Evolutionary conservation across 2,329 filamentous ascomycete genomes (phyloP).

Genomic region (Aspergillus sp.): DNA sequence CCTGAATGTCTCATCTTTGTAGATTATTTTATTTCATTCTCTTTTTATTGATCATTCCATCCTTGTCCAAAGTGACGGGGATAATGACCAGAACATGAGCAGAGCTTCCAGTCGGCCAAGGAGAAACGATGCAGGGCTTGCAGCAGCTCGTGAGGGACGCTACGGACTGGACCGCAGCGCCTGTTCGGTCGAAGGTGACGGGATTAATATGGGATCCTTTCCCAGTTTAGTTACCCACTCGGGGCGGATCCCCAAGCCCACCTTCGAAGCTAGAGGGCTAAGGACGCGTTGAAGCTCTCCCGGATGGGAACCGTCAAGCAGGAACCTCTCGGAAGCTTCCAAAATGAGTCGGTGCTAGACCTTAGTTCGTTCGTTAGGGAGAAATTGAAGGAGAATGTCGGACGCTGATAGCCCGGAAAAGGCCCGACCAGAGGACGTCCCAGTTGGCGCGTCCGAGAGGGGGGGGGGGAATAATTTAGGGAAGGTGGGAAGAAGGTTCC

Average conservation of each 20-base stretch:
- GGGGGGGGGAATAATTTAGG: background rate
- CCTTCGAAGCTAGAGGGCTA: conserved; percentile 1
- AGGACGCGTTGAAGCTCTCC: conserved; percentile 9
- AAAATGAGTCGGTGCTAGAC: conserved; percentile 3
- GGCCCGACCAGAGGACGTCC: conserved; percentile 10
- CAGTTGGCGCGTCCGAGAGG: conserved; percentile 3
- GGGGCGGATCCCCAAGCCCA: conserved; percentile 19
- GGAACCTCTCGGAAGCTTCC: conserved; percentile 9
- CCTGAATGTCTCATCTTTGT: background rate
- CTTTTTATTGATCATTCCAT: too few species aligned
- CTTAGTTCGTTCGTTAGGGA: conserved; percentile 3
- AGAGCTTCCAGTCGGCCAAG: background rate
- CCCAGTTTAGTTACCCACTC: conserved; percentile 14
- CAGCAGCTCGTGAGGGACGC: conserved; percentile 17
- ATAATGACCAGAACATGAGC: background rate
- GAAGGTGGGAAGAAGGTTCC: conserved; percentile 2
- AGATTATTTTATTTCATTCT: background rate
- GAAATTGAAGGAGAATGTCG: background rate
- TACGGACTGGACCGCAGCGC: conserved; percentile 2
- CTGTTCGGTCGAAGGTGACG: conserved; percentile 14
- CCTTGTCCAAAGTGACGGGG: background rate
- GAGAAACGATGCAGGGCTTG: background rate
- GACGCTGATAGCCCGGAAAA: conserved; percentile 8
- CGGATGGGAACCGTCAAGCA: conserved; percentile 13
- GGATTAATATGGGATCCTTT: conserved; percentile 16